Base-by-base conservation (phyloP, 1,139 yeast species). In the Scheffersomyces quercinus region DNA sequence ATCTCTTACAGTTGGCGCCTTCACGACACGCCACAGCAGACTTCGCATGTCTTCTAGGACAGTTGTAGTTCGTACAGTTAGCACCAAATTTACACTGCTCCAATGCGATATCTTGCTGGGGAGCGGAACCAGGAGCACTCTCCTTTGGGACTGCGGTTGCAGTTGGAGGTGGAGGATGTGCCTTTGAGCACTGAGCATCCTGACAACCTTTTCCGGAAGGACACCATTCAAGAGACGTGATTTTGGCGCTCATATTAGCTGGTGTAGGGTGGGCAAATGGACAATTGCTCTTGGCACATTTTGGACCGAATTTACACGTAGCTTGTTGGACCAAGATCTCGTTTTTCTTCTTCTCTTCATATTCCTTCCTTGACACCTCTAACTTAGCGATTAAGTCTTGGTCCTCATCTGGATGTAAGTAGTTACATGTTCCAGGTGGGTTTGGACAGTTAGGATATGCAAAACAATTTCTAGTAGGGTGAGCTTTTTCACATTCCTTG, bases 181-280 rank as follows among this genome's bases (percentile, higher is more conserved):
- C 91, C 57, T 79, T 83, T 41, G 71, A 70, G 67, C 97, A 89
- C 14, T 58, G 55, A 1, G 75, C 60, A 60, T 88, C 81, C 36
- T 66, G 57, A 68, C 97, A 89, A 28, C 67, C 65, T 51, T 83
- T 77, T 49, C 88, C 89, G 39, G 73, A 81, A 26, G 83, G 70
- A 69, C 97, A 89, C 95, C 96, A 88, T 51, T 82, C 84, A 44
- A 82, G 69, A 15, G 77, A 76, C 20, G 78, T 70, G 32, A 89
- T 88, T 54, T 82, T 81, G 20, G 90, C 89, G 46, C 78, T 81
- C 46, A 77, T 80, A 62, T 86, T 88, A 12, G 89, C 87, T 1
- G 95, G 95, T 1, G 96, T 88, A 38, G 97, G 96, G 59, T 89
- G 97, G 28, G 91, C 96, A 69, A 84, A 88, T 24, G 90, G 89